A percentile compares a stretch with the other conserved stretches of the same genome.
phyloP scores from a whole-genome alignment of 2,329 filamentous ascomycete genomes.

The Xylariomycetidae sp. region DNA sequence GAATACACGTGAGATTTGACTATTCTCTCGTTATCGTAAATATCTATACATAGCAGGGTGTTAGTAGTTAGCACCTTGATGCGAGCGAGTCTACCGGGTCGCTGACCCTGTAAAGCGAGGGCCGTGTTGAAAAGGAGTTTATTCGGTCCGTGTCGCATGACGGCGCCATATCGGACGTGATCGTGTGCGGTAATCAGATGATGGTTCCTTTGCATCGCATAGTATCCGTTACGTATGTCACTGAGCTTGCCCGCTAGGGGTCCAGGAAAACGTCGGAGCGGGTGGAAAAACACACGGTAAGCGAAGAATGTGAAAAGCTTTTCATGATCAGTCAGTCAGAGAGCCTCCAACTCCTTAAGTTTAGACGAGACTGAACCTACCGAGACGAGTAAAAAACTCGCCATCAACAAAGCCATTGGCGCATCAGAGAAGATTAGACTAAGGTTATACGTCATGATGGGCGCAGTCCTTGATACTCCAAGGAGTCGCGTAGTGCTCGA shows the following conservation, averaged over 20 bases:
- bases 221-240: background rate
- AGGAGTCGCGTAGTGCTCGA: too few relatives aligned
- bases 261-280: background rate
- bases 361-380: too few relatives aligned
- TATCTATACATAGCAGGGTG: slow-evolving; percentile 1
- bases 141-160: slow-evolving; percentile 4
- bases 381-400: too few relatives aligned
- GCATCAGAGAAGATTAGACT: too few relatives aligned
- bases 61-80: background rate
- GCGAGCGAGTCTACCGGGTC: background rate
- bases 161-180: background rate
- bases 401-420: too few relatives aligned
- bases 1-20: slow-evolving; percentile 4
- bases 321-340: too few relatives aligned
- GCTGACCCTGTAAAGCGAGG: slow-evolving; percentile 1
- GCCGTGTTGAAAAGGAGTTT: slow-evolving; percentile 3
- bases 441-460: too few relatives aligned
- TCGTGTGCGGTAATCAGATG: background rate
- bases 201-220: background rate
- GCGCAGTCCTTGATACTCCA: too few relatives aligned
- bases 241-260: background rate
- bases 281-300: background rate
- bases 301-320: too few relatives aligned
- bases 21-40: slow-evolving; percentile 3
- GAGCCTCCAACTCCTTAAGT: too few relatives aligned